Evolutionary conservation across 805 yeast genomes (phyloP).

Genomic region (Metschnikowia lunata): DNA sequence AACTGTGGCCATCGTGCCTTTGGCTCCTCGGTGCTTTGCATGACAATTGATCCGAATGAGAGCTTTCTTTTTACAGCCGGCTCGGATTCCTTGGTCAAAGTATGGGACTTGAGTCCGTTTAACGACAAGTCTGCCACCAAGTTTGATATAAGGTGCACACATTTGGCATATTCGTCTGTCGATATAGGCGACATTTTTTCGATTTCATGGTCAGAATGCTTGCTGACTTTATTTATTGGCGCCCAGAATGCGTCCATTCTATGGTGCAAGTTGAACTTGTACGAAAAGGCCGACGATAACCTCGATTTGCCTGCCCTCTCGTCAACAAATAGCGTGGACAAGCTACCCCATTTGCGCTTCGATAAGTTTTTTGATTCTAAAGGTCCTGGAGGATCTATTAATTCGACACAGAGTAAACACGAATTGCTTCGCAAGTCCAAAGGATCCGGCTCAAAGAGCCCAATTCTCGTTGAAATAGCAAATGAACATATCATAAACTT

Average conservation of each 20-base stretch:
- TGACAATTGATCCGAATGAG: slow-evolving; percentile 53
- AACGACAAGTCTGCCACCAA: slow-evolving; percentile 10
- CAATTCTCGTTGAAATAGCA: slow-evolving; percentile 60
- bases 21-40: slow-evolving; percentile 68
- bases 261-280: slow-evolving; percentile 48
- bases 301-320: background rate
- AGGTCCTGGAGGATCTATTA: slow-evolving; percentile 69
- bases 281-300: background rate
- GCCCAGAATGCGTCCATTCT: slow-evolving; percentile 88
- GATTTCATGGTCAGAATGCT: slow-evolving; percentile 58
- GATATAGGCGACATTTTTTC: slow-evolving; percentile 95
- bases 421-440: slow-evolving; percentile 14
- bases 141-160: slow-evolving; percentile 34
- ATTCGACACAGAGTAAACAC: slow-evolving; percentile 26
- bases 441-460: slow-evolving; percentile 6
- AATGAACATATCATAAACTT: slow-evolving; percentile 61
- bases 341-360: slow-evolving; percentile 57
- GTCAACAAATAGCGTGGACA: slow-evolving; percentile 14
- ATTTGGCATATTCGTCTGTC: slow-evolving; percentile 74
- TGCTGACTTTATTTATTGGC: slow-evolving; percentile 71
- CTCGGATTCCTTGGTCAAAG: slow-evolving; percentile 81
- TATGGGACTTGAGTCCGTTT: slow-evolving; percentile 61
- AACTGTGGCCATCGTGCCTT: slow-evolving; percentile 47
- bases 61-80: slow-evolving; percentile 75
- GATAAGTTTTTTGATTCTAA: slow-evolving; percentile 86